Evolutionary conservation across 768 basidiomycete species (phyloP).

Genomic region (Rhizopogon salebrosus): DNA sequence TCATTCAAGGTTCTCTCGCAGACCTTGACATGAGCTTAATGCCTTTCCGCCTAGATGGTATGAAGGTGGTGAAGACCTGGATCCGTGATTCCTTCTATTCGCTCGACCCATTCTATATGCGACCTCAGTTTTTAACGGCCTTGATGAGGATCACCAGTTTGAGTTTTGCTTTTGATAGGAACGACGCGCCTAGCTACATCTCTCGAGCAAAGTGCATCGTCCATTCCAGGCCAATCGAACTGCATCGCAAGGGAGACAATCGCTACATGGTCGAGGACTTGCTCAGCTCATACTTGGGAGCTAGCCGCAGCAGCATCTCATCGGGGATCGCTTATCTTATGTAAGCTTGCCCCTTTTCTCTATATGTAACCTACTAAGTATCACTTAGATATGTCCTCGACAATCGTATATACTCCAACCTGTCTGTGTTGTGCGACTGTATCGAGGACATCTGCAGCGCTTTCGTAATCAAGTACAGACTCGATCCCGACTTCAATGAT

Average conservation of each 20-base stretch:
- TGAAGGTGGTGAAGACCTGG: conserved; percentile 42
- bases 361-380: neutral
- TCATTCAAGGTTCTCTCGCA: conserved; percentile 39
- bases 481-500: neutral
- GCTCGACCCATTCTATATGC: conserved; percentile 12
- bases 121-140: conserved; percentile 32
- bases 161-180: conserved; percentile 32
- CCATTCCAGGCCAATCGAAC: neutral
- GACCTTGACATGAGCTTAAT: conserved; percentile 31
- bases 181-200: conserved; percentile 30
- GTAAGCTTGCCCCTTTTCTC: neutral
- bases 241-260: conserved; percentile 11
- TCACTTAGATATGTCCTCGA: conserved; percentile 40
- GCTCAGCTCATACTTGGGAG: conserved; percentile 23
- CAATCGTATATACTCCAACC: conserved; percentile 33
- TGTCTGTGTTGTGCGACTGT: conserved; percentile 45
- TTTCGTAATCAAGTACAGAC: conserved; percentile 32
- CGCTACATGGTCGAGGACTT: conserved; percentile 30
- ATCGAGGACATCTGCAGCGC: conserved; percentile 44
- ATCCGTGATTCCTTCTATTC: conserved; percentile 33
- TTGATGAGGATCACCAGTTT: conserved; percentile 34
- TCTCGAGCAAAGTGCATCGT: conserved; percentile 25
- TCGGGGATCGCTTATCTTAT: conserved; percentile 26
- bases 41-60: conserved; percentile 32
- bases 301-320: conserved; percentile 19